phyloP scores from a whole-genome alignment of 176 grass and related monocot species.

The Paspalum vaginatum region DNA sequence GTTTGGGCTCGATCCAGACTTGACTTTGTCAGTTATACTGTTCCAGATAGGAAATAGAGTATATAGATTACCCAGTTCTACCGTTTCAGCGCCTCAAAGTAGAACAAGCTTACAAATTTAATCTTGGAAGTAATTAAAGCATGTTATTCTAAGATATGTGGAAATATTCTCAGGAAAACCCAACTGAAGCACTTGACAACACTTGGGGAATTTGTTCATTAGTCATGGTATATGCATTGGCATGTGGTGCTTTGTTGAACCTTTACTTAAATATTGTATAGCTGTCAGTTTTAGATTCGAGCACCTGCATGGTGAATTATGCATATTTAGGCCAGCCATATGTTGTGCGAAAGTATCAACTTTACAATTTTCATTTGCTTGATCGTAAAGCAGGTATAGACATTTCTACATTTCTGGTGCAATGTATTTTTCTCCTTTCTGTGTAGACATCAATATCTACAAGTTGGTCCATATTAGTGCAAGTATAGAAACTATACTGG shows the following conservation, averaged over 20 bases:
- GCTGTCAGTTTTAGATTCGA: conserved; percentile 14
- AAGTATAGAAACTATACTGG: conserved; percentile 7
- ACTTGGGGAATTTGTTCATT: background rate
- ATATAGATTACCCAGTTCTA: background rate
- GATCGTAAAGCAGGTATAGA: background rate
- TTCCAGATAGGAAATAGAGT: background rate
- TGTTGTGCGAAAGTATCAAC: background rate
- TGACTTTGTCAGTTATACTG: background rate
- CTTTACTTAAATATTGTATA: conserved; percentile 10
- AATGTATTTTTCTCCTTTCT: background rate
- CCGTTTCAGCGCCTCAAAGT: background rate
- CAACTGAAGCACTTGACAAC: background rate
- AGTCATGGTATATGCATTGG: background rate
- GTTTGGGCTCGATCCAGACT: too few relatives aligned
- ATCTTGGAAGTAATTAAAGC: background rate
- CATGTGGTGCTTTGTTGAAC: background rate
- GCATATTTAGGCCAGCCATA: conserved; percentile 15
- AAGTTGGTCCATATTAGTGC: background rate
- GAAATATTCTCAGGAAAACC: conserved; percentile 1
- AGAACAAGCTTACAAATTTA: background rate
- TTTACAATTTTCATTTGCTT: background rate
- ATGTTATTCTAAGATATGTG: conserved; percentile 9
- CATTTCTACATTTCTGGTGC: background rate
- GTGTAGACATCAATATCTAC: background rate
- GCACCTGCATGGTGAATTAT: background rate